Conservation (phyloP, 1,284 basidiomycete species). For the Leccinum solheimii region DNA sequence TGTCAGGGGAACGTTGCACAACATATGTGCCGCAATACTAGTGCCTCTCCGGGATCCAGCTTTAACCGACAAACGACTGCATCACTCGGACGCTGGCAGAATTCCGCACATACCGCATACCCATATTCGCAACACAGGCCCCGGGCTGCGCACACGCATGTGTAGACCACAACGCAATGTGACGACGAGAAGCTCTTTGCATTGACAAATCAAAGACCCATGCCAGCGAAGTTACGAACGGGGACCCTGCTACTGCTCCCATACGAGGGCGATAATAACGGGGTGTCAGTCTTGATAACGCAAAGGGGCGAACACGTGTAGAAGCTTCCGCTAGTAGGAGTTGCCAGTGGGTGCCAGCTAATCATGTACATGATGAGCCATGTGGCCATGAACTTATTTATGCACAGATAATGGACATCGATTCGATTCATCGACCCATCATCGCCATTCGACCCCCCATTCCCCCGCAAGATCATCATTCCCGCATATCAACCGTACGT, state of each 20-base stretch:
- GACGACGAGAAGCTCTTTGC: not conserved
- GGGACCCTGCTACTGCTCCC: not conserved
- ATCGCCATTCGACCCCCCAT: not conserved
- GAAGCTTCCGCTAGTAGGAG: not conserved
- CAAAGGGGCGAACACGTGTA: not conserved
- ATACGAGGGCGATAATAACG: not conserved
- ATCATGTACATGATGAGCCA: not conserved
- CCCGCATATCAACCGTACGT: not conserved
- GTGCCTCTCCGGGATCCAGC: not conserved
- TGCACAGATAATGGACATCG: not conserved
- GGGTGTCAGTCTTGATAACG: not conserved
- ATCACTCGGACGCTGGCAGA: not conserved
- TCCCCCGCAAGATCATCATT: not conserved
- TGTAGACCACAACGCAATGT: not conserved
- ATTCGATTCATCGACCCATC: not conserved
- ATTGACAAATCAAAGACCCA: not conserved
- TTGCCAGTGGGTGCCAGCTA: not conserved
- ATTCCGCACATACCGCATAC: not conserved
- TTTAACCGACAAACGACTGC: not conserved
- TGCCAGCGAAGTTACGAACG: not conserved
- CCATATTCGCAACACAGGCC: not conserved
- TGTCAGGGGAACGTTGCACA: not conserved
- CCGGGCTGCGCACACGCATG: not conserved
- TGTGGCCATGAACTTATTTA: not conserved
- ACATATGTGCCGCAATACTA: no score